These are phyloP conservation scores for Kernera saxatilis DNA, from an alignment of 345 rosid species.

Conservation along the genomic window DNA sequence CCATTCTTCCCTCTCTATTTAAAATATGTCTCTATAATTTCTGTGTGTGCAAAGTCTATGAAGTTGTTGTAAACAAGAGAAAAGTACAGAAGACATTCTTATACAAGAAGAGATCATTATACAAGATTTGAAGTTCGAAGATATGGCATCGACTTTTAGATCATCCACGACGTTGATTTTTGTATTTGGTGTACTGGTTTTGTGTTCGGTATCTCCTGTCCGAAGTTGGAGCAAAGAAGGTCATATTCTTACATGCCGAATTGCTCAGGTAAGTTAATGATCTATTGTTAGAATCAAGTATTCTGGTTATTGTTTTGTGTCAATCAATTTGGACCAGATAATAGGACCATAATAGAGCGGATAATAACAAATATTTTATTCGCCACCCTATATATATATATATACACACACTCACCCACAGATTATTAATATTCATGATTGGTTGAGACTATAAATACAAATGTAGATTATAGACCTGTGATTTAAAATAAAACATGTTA, in stretches of 20 bases:
- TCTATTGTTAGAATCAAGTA: not conserved
- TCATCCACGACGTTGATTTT: constrained; percentile 22
- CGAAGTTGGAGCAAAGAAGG: constrained; percentile 93
- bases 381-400: not conserved
- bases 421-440: no score
- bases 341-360: not conserved
- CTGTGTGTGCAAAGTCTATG: not conserved
- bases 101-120: constrained; percentile 23
- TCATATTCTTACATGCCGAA: constrained; percentile 74
- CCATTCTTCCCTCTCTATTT: constrained; percentile 11
- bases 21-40: not conserved
- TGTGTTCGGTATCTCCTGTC: constrained; percentile 35
- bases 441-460: no score
- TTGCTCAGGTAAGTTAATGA: constrained; percentile 62
- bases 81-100: not conserved
- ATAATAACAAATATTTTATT: not conserved
- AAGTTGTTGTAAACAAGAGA: not conserved
- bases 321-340: not conserved
- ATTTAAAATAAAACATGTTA: no score
- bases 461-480: no score
- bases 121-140: not conserved
- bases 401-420: no score
- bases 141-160: constrained; percentile 20
- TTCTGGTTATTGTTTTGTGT: not conserved
- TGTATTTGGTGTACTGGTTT: constrained; percentile 29